Evolutionary conservation across 2,329 filamentous ascomycete species (phyloP), one percentile per base, ranked within the genome.

Genomic region (Elsinoe necatrix): DNA sequence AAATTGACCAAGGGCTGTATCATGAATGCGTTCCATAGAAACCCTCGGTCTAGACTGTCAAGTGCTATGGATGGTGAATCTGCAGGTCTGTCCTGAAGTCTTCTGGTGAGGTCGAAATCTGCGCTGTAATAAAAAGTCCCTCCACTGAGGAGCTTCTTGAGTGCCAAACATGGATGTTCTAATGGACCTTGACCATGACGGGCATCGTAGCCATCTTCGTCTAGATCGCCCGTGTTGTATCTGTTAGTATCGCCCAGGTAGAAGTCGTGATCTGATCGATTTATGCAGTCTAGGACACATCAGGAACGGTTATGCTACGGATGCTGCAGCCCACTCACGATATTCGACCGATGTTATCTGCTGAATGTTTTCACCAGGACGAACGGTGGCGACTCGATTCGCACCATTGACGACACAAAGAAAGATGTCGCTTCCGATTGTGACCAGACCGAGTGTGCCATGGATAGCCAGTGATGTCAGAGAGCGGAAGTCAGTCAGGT

Each of bases 11-110:
- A 77, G 4, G 93, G 91, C 61, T 87, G 85, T 65, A 98, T 95
- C 90, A 98, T 96, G 72, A 95, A 96, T 2, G 89, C 95, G 68
- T 98, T 98, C 93, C 93, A 98, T 16, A 98, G 74, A 68, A 95
- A 96, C 1, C 87, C 86, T 65, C 90, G 86, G 69, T 98, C 90
- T 60, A 97, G 84, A 66, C 89, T 93, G 68, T 95, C 90, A 59
- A 96, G 89, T 61, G 95, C 88, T 61, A 97, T 91, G 0, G 86
- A 84, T 43, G 84, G 82, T 67, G 64, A 61, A 23, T 68, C 66
- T 5, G 66, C 59, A 27, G 67, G 63, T 31, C 92, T 84, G 67
- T 96, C 87, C 71, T 98, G 93, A 61, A 97, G 74, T 63, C 93
- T 82, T 71, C 95, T 91, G 2, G 93, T 98, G 50, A 98, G 77